A percentile compares a stretch with the other conserved stretches of the same genome.
These are phyloP conservation scores for Hsuehochloa calcarea DNA, from an alignment of 176 grass and related monocot species.

Conservation along the genomic window DNA sequence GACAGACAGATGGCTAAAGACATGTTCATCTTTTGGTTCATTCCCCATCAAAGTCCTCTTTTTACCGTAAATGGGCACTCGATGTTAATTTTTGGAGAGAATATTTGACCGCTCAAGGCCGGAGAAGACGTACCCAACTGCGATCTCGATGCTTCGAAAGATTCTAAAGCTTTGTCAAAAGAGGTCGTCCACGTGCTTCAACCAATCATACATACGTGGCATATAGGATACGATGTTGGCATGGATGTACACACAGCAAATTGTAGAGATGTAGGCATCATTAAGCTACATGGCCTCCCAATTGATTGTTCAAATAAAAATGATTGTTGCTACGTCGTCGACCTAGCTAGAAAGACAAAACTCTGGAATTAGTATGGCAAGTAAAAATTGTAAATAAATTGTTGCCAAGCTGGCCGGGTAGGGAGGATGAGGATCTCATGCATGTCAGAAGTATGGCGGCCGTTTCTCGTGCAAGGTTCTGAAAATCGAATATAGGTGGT, in stretches of 20 bases:
- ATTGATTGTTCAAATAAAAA: not conserved
- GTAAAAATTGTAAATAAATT: not conserved
- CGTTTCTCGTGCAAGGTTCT: not conserved
- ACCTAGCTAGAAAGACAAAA: not conserved
- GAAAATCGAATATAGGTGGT: too few relatives aligned
- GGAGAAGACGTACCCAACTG: not conserved
- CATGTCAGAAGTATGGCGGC: constrained; percentile 17
- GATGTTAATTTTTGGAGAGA: not conserved
- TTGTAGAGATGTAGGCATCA: not conserved
- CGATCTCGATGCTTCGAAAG: not conserved
- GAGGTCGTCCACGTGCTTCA: not conserved
- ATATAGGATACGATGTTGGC: not conserved
- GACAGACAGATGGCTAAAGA: too few relatives aligned
- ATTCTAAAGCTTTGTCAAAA: not conserved
- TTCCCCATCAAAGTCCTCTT: too few relatives aligned
- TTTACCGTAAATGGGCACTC: too few relatives aligned
- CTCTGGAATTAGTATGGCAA: not conserved
- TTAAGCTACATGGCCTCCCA: not conserved
- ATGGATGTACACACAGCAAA: not conserved
- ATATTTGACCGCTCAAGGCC: not conserved
- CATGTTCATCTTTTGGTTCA: too few relatives aligned
- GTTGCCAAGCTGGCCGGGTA: not conserved
- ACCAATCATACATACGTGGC: not conserved
- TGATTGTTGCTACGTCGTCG: not conserved
- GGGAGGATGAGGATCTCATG: not conserved